Evolutionary conservation across 2,329 filamentous ascomycete genomes (phyloP), one percentile per base, ranked within the genome.

Genomic region (Decorospora gaudefroyi): DNA sequence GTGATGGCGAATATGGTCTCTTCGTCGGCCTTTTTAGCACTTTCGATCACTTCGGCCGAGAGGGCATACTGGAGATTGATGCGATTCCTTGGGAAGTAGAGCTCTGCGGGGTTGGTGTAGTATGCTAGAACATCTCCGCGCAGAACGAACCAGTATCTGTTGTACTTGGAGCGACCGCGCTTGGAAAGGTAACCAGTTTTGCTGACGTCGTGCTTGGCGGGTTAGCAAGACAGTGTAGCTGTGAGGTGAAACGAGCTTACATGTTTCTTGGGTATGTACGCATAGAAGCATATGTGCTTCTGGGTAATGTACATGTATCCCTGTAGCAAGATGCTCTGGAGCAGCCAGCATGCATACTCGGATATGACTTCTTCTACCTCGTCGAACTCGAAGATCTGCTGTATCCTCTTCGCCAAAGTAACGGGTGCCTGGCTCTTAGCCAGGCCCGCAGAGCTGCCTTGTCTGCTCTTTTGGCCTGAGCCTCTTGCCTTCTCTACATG

Each of bases 261-360:
- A 37, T 87, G 83, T 77, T 93, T 96, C 76, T 91, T 95, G 5
- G 90, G 90, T n/a, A 97, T 79, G 67, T 96, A 96, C 26, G 93
- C 90, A 67, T 96, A 97, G 69, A 97, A 99, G 72, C 91, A 96
- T 49, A 97, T 87, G 67, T 99, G 93, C 59, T 86, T 87, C 49
- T 87, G 79, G 0, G 93, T 97, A 63, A 99, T 88, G 72, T 97
- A 97, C 80, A 99, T 86, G 68, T 93, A 96, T 4, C 93, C 93
- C 66, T 96, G 90, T 6, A 97, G 79, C 19, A 97, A 76, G 30
- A 96, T 90, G 64, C 87, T 96, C 68, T 96, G 90, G 22, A 97
- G 74, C 26, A 97, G 75, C 85, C 90, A 96, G 72, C 92, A 97
- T 6, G 90, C 88, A 67, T 95, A 96, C 74, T 97, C 92, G 69